Evolutionary conservation across 108 stramenopile species (phyloP).

Genomic region (Bacterosira constricta): DNA sequence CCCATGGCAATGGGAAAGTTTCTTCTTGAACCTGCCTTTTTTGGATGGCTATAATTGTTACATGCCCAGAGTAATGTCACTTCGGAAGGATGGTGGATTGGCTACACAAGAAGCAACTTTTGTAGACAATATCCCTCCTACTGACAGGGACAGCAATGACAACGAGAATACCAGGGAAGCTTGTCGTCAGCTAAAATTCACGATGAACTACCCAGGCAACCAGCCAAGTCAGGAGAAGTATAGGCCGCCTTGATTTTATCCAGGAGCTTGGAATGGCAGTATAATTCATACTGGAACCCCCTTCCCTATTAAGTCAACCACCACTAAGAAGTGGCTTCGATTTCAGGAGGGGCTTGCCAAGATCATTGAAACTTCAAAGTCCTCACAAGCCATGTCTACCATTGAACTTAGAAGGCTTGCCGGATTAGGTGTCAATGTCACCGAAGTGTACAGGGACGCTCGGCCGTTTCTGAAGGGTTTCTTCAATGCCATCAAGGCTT

Average conservation of each 20-base stretch:
- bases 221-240: background rate
- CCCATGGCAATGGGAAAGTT: no score
- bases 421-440: conserved; percentile 11
- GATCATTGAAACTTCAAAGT: background rate
- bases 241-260: background rate
- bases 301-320: background rate
- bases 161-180: background rate
- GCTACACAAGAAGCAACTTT: background rate
- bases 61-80: background rate
- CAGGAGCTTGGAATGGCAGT: conserved; percentile 11
- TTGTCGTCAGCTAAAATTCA: background rate
- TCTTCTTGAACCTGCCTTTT: conserved; percentile 4
- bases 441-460: conserved; percentile 1
- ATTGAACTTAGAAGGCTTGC: conserved; percentile 4
- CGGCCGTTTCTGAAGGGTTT: conserved; percentile 4
- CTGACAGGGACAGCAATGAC: background rate
- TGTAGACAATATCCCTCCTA: conserved; percentile 1
- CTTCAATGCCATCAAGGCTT: conserved; percentile 7
- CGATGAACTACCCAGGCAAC: background rate
- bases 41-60: background rate
- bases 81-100: background rate
- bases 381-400: background rate
- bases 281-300: background rate
- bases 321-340: conserved; percentile 2
- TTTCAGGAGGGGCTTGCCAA: background rate